Base-by-base conservation (phyloP, 2,329 filamentous ascomycete genomes). In the Aspergillus japonicus region DNA sequence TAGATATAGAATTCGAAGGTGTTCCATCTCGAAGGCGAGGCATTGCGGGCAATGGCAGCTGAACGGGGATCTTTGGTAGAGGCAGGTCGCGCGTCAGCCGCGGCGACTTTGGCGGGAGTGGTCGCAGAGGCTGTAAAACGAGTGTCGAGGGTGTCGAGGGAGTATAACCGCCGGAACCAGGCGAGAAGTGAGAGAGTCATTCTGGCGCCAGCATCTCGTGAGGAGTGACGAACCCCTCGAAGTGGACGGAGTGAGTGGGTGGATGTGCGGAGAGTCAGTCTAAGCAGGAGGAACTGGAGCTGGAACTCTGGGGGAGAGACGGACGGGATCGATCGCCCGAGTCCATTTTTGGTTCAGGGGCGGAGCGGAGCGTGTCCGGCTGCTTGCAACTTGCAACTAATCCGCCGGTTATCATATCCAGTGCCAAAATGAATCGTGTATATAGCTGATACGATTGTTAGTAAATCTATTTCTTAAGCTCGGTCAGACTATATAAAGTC, bases 1-100 rank as follows among this genome's bases (percentile, higher is more conserved):
- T 99, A 98, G 56, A 92, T 68, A 73, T 86, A 89, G 79, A 95
- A 98, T 77, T 99, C 95, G 2, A 84, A 83, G 0, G 92, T 96
- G 24, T 83, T 86, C 94, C 94, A 99, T 87, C 85, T 89, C 48
- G 93, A 84, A 39, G 87, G 85, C 62, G 81, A 57, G 75, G 82
- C 70, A 72, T 78, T 74, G 75, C 81, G 81, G 66, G 78, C 70
- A 60, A 73, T 75, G 57, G 75, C 74, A 66, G 69, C 69, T 51
- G 72, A 68, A 60, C 73, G 72, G 64, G 69, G 69, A 73, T 74
- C 71, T 71, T 73, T 75, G 33, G 67, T 68, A 57, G 59, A 75
- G 69, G 59, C 60, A 54, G 72, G 65, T 68, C 82, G 80, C 62
- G 81, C 76, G 68, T 87, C 83, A 61, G 84, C 75, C 58, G 84